Base-by-base conservation (phyloP, 306 rosid genomes). In the Cucurbita moschata region DNA sequence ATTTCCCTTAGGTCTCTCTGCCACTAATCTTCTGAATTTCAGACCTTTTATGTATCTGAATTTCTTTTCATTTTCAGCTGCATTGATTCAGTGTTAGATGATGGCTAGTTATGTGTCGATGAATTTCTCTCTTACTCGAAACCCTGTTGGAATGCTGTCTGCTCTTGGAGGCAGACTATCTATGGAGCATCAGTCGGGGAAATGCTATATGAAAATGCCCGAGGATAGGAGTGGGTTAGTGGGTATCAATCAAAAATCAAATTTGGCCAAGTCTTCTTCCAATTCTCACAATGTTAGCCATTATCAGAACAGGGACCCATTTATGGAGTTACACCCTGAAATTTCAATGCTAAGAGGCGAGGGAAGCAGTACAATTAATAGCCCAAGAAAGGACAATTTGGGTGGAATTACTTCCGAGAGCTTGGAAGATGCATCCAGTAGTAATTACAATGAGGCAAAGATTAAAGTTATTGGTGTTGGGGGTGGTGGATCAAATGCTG, bases 401-500 rank as follows among this genome's bases (percentile, higher is more conserved):
- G 79, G 87, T 71, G 98, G 85, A 26, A 79, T 69, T 55, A 79
- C 83, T 19, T 72, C 80, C 5, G 96, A 88, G 76, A 86, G 78
- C 68, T 82, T 86, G 21, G 92, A 77, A 47, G 90, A 80, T 15
- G 54, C 58, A 12, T 47, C 87, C 15, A 47, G 52, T 78, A 86
- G 83, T 80, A 88, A 81, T 76, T 81, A 88, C 77, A 85, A 81
- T 73, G 93, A 84, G 65, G 98, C 98, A 0, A 90, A 85, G 83
- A 92, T 92, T 73, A 92, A 90, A 78, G 98, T 92, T 75, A 90
- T 92, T 79, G 98, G 98, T 69, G 93, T 92, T 5, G 98, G 98
- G 44, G 98, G 98, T 70, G 98, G 98, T 23, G 98, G 98, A 40
- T 92, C 98, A 12, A 92, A 92, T 77, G 98, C 98, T 1, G 98